phyloP scores from a whole-genome alignment of 208 protist species.

The Trichomonas gallinae region DNA sequence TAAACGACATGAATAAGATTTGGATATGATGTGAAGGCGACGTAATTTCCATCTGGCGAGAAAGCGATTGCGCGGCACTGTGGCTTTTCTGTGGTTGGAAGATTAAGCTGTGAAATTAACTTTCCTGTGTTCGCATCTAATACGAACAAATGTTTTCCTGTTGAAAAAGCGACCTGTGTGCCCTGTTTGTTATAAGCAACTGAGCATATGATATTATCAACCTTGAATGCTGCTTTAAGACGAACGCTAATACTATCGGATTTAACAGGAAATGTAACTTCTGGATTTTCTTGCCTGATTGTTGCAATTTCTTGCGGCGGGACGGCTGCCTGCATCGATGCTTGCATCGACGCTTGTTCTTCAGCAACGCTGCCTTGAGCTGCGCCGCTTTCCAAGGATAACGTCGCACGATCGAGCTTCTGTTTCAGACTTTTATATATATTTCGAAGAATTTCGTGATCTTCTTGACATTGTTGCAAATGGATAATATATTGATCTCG shows the following conservation, averaged over 20 bases:
- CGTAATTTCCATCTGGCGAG: neutral
- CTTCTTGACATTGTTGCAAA: neutral
- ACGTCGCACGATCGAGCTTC: neutral
- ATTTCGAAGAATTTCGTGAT: neutral
- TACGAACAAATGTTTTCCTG: neutral
- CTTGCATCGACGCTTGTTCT: neutral
- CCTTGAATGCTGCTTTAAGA: no score
- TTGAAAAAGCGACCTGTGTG: neutral
- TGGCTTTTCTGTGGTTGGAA: neutral
- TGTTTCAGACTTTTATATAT: neutral
- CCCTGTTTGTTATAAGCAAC: neutral
- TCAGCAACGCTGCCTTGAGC: neutral
- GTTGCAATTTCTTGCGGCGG: neutral
- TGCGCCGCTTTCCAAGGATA: neutral
- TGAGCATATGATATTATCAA: neutral
- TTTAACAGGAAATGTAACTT: neutral
- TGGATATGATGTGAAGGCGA: neutral
- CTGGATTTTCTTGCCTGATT: neutral
- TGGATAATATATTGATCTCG: slow-evolving; percentile 11
- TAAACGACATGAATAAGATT: neutral
- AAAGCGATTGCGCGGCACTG: neutral
- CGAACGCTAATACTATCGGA: neutral
- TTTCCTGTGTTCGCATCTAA: neutral
- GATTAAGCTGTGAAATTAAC: neutral
- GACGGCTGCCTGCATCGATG: neutral